A percentile compares a stretch with the other conserved stretches of the same genome.
phyloP scores from a whole-genome alignment of 2,329 filamentous ascomycete species.

The Penicillium frequentans region DNA sequence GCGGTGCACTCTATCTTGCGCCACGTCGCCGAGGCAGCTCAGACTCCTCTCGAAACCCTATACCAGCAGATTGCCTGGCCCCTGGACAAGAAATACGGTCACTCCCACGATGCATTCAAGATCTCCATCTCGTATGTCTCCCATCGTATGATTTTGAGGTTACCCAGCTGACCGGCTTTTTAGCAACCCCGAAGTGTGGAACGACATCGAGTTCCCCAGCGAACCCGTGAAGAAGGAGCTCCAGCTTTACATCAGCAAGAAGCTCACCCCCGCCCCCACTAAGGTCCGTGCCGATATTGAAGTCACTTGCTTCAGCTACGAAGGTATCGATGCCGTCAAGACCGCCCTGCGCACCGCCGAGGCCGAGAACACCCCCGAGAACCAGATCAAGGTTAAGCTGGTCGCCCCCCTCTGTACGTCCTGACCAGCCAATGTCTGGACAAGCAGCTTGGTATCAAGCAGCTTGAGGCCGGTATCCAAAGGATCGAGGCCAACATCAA shows the following conservation, averaged over 20 bases:
- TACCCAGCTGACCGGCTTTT: conserved; percentile 7
- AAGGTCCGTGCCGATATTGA: conserved; percentile 98
- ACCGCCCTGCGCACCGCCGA: conserved; percentile 86
- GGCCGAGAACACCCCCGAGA: conserved; percentile 86
- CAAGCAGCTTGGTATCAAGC: conserved; percentile 80
- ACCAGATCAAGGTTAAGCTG: conserved; percentile 95
- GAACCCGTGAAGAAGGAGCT: conserved; percentile 84
- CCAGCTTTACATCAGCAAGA: conserved; percentile 93
- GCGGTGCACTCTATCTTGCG: conserved; percentile 99
- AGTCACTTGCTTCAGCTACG: conserved; percentile 92
- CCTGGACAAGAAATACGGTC: conserved; percentile 94
- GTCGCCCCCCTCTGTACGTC: conserved; percentile 96
- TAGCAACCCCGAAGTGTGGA: conserved; percentile 94
- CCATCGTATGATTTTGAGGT: background rate
- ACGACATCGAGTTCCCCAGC: conserved; percentile 84
- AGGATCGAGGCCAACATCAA: conserved; percentile 82
- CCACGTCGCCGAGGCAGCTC: conserved; percentile 96
- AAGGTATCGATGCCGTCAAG: conserved; percentile 98
- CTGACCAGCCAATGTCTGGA: conserved; percentile 94
- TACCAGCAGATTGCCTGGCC: conserved; percentile 97
- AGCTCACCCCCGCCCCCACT: conserved; percentile 94
- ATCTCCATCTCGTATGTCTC: conserved; percentile 86
- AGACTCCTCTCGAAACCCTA: conserved; percentile 87
- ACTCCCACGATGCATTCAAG: conserved; percentile 97
- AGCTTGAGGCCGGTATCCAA: conserved; percentile 84